These are phyloP conservation scores for Keithomyces neogunnii DNA, from an alignment of 2,329 filamentous ascomycete genomes.

Conservation along the genomic window DNA sequence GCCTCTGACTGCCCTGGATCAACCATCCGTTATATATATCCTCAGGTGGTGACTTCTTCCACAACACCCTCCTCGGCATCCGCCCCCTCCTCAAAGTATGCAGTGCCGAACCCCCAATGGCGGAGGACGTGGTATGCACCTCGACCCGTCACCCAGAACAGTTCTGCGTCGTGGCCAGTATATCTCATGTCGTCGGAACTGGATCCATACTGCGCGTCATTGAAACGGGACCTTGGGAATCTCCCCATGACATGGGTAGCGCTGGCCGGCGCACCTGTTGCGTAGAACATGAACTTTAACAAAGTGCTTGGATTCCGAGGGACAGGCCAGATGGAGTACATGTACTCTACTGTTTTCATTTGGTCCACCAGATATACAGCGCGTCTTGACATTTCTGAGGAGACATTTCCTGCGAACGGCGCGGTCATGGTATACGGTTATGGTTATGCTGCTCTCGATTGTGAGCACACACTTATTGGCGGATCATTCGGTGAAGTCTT, in stretches of 20 bases:
- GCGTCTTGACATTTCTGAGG: not conserved
- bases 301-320: not conserved
- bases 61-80: not conserved
- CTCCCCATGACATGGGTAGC: constrained; percentile 1
- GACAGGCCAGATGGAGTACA: not conserved
- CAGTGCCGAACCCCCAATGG: not conserved
- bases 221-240: constrained; percentile 1
- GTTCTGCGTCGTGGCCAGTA: not conserved
- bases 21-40: no score
- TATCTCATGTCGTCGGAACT: not conserved
- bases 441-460: not conserved
- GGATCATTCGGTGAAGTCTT: not conserved
- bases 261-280: not conserved
- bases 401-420: not conserved
- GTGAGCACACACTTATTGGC: not conserved
- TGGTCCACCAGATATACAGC: not conserved
- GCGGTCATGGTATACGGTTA: constrained; percentile 2
- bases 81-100: not conserved
- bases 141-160: constrained; percentile 3
- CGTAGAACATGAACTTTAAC: constrained; percentile 1
- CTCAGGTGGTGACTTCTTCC: not conserved
- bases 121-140: not conserved
- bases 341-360: constrained; percentile 1
- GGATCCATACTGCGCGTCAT: not conserved
- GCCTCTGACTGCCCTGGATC: no score